Evolutionary conservation across 2,329 filamentous ascomycete genomes (phyloP), one percentile per base, ranked within the genome.

Genomic region (Phialophora chinensis): DNA sequence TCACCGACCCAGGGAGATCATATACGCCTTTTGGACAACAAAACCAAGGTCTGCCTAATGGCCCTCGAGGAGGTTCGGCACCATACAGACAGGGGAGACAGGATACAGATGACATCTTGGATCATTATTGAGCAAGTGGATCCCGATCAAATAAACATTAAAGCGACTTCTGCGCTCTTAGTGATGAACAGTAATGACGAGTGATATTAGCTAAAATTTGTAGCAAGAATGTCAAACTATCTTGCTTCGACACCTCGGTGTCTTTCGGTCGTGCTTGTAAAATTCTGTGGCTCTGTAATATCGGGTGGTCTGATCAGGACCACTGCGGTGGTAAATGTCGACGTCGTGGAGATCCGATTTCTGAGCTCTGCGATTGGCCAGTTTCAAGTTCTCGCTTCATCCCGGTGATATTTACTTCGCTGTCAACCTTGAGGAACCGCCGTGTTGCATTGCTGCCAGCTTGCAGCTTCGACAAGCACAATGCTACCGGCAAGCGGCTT

Each of bases 51-150:
- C 42, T 57, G 35, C 61, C 67, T 5, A 35, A 12, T 59, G 60
- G 42, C 20, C n/a, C 59, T 35, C 58, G 60, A 60, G 65, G 62
- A 23, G 53, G 56, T 49, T 42, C 63, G 23, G 60, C 53, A 29
- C 68, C 68, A 29, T 63, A 66, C 49, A 55, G 60, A 63, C 63
- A 68, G 60, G 67, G 53, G 50, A 70, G 69, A 54, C 69, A 61
- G 20, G 69, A 61, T 27, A 55, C 71, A 29, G 67, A 73, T 44
- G 68, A 73, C 56, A 73, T 73, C 35, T 64, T 73, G 58, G 67
- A 70, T 54, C 70, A 71, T 65, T 73, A 73, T 65, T 69, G 66
- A 72, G 31, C 58, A 17, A 57, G 38, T 44, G 14, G 58, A 58
- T 50, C 35, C 33, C 44, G 57, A 12, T 27, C 10, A 42, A 38